A percentile compares a stretch with the other conserved stretches of the same genome.
Evolutionary conservation across 75 land plant genomes (phyloP).

Genomic region (Cryptomeria japonica): DNA sequence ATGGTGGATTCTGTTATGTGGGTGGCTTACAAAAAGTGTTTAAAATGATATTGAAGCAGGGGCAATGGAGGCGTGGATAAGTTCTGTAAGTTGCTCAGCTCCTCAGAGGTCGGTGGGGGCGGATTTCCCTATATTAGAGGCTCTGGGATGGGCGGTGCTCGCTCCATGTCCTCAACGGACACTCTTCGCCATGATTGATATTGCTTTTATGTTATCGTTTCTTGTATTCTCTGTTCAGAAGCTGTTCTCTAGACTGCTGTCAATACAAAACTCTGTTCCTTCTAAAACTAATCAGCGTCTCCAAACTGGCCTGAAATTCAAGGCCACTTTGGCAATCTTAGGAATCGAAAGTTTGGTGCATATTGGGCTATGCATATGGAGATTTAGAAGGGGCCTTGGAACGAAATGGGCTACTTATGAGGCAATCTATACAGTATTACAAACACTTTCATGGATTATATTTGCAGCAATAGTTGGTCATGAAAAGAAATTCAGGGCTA

Average conservation of each 20-base stretch:
- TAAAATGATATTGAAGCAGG: too few species aligned
- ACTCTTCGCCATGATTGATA: slow-evolving; percentile 40
- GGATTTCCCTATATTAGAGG: background rate
- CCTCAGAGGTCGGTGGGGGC: background rate
- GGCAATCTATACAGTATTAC: slow-evolving; percentile 46
- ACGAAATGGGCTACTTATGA: slow-evolving; percentile 44
- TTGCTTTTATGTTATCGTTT: slow-evolving; percentile 46
- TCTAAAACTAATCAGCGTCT: slow-evolving; percentile 1
- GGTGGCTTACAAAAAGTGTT: too few species aligned
- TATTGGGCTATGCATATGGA: slow-evolving; percentile 29
- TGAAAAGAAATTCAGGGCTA: slow-evolving; percentile 58
- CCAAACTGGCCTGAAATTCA: slow-evolving; percentile 36
- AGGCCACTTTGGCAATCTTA: slow-evolving; percentile 38
- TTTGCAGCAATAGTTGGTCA: slow-evolving; percentile 50
- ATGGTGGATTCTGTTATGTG: too few species aligned
- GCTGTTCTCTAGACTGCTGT: background rate
- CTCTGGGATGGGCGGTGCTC: slow-evolving; percentile 60
- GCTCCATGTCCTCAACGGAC: slow-evolving; percentile 76
- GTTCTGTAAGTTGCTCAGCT: background rate
- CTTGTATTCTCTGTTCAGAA: slow-evolving; percentile 34
- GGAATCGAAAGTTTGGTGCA: slow-evolving; percentile 27
- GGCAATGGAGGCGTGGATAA: background rate
- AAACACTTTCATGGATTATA: slow-evolving; percentile 47
- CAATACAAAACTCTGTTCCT: background rate
- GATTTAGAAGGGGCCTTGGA: slow-evolving; percentile 18